A percentile compares a stretch with the other conserved stretches of the same genome.
These are phyloP conservation scores for Blastobotrys americana DNA, from an alignment of 805 yeast species.

Conservation along the genomic window DNA sequence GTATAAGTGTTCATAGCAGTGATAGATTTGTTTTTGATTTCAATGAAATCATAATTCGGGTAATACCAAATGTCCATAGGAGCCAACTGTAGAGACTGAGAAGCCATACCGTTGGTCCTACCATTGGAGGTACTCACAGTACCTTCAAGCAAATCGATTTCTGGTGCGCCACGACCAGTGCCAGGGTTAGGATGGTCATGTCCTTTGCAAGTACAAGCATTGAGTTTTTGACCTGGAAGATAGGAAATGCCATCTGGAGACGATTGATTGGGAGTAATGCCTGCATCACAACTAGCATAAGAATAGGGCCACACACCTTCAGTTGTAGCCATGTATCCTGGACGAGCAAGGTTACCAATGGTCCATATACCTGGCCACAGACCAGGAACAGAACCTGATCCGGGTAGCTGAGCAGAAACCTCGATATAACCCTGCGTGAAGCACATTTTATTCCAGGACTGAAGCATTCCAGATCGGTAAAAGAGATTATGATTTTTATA, in stretches of 20 bases:
- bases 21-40: conserved; percentile 57
- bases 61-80: conserved; percentile 92
- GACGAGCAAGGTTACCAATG: conserved; percentile 86
- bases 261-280: conserved; percentile 90
- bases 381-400: conserved; percentile 69
- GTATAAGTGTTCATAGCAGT: conserved; percentile 81
- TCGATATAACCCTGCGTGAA: conserved; percentile 79
- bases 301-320: conserved; percentile 96
- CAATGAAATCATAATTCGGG: conserved; percentile 79
- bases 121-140: conserved; percentile 43
- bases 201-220: conserved; percentile 70
- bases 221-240: conserved; percentile 76
- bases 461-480: conserved; percentile 88
- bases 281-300: conserved; percentile 83
- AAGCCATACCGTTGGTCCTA: conserved; percentile 57
- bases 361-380: conserved; percentile 98
- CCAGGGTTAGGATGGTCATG: conserved; percentile 87
- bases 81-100: conserved; percentile 89
- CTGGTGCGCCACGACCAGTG: conserved; percentile 90
- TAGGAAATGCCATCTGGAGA: conserved; percentile 83
- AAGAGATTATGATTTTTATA: conserved; percentile 66
- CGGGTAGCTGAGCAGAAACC: conserved; percentile 70
- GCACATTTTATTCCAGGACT: conserved; percentile 87
- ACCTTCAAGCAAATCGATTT: conserved; percentile 87
- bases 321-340: conserved; percentile 79